Percentiles rank a stretch among this genome's conserved stretches.
These are phyloP conservation scores for Mucor ambiguus DNA, from an alignment of 371 early-diverging fungal species.

Conservation along the genomic window DNA sequence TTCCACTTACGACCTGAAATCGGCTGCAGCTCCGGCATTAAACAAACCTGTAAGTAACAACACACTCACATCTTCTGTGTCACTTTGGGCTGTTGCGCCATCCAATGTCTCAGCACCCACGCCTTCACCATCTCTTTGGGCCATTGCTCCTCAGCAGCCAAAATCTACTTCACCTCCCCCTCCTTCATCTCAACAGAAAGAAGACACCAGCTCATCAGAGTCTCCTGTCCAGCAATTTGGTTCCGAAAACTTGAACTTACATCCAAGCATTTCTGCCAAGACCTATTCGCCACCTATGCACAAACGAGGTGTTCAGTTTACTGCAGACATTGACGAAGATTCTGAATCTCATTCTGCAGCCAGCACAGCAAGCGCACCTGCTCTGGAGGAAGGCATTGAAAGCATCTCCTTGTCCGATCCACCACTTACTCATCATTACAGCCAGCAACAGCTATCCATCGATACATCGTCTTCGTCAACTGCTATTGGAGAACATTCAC, in stretches of 20 bases:
- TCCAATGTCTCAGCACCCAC: constrained; percentile 13
- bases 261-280: constrained; percentile 29
- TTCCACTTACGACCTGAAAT: neutral
- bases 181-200: neutral
- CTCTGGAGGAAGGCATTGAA: constrained; percentile 17
- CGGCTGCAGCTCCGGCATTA: neutral
- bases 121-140: constrained; percentile 30
- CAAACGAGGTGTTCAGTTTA: constrained; percentile 15
- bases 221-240: constrained; percentile 19
- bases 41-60: constrained; percentile 4
- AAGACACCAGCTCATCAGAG: neutral
- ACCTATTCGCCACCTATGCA: constrained; percentile 10
- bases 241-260: constrained; percentile 24
- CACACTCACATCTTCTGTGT: constrained; percentile 16
- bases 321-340: neutral
- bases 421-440: constrained; percentile 5
- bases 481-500: neutral
- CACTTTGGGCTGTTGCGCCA: constrained; percentile 38
- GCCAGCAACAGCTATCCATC: constrained; percentile 6
- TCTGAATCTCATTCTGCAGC: neutral
- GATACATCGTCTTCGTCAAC: constrained; percentile 11
- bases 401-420: constrained; percentile 18
- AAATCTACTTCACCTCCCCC: neutral
- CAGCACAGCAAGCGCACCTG: constrained; percentile 10
- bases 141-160: constrained; percentile 16